Evolutionary conservation across 192 early-diverging fungal species (phyloP), one percentile per base, ranked within the genome.

Genomic region (Coemansia sp.): DNA sequence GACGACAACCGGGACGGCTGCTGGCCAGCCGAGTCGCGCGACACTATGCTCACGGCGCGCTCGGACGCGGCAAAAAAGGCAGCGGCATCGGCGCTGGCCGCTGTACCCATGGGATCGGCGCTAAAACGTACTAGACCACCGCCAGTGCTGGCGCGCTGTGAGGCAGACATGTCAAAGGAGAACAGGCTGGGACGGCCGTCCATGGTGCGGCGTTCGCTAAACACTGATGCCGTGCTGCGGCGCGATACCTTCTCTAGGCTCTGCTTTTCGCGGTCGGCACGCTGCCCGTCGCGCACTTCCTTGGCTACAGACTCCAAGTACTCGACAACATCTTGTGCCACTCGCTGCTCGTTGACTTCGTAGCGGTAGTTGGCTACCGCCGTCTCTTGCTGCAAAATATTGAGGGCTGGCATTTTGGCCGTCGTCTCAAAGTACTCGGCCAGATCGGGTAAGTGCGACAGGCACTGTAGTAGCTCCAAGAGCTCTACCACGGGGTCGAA

Each of bases 291-390:
- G 65, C 85, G 88, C 5, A 90, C 87, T 40, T 92, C 91, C 31
- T 93, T 90, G 60, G 91, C 90, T 24, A 93, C 83, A 60, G 89
- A 87, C 42, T 90, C 82, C 4, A 93, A 83, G 74, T 96, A 96
- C 63, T 89, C 87, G 63, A 87, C 88, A 15, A 97, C 87, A 22
- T 95, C 95, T 18, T 87, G 83, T 7, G 88, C 71, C 54, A 97
- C 77, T 5, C 86, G 68, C 13, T 85, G 70, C 70, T 98, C 97
- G 33, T 90, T 91, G 13, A 94, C 92, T 72, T 98, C 97, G 76
- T 96, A 98, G 18, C 90, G 86, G 75, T 98, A 98, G 46, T 87
- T 82, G 29, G 87, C 85, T 51, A 96, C 89, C 12, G 87, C 89
- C 4, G 90, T 85, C 55, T 90, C 88, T 34, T 94, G 86, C 71